Percentiles rank a stretch among this genome's conserved stretches.
These are phyloP conservation scores for Beta macrorhiza DNA, from an alignment of 179 eudicot species.

Conservation along the genomic window DNA sequence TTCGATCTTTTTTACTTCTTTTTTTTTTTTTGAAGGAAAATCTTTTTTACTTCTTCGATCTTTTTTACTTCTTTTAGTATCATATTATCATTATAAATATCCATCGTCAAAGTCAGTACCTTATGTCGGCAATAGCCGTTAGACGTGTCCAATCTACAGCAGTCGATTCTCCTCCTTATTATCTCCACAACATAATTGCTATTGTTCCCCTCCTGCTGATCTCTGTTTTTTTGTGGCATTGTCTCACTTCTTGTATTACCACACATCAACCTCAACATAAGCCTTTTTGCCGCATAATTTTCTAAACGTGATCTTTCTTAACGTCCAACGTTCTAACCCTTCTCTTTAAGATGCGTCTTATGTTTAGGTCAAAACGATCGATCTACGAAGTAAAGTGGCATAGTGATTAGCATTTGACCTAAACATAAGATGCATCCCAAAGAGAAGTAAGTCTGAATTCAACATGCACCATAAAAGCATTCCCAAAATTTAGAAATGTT, in stretches of 20 bases:
- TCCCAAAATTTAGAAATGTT: background rate
- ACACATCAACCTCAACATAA: background rate
- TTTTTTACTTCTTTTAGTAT: background rate
- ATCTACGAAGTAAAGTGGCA: too few species aligned
- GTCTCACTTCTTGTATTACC: background rate
- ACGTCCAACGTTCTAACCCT: too few species aligned
- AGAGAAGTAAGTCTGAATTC: background rate
- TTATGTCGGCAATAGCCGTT: background rate
- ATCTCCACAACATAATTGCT: background rate
- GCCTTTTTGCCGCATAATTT: too few species aligned
- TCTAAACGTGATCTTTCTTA: too few species aligned
- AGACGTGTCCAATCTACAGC: background rate
- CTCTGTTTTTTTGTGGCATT: background rate
- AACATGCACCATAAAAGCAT: background rate
- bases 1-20: background rate
- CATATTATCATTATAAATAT: background rate
- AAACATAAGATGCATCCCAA: background rate
- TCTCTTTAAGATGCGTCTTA: too few species aligned
- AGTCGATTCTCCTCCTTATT: background rate
- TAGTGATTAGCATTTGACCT: too few species aligned
- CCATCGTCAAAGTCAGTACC: background rate
- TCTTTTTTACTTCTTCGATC: too few species aligned
- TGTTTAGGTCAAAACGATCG: too few species aligned
- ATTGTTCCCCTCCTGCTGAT: background rate
- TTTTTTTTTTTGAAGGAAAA: too few species aligned